Conservation (phyloP, 352 stramenopile species). For the Pythium aristosporum region DNA sequence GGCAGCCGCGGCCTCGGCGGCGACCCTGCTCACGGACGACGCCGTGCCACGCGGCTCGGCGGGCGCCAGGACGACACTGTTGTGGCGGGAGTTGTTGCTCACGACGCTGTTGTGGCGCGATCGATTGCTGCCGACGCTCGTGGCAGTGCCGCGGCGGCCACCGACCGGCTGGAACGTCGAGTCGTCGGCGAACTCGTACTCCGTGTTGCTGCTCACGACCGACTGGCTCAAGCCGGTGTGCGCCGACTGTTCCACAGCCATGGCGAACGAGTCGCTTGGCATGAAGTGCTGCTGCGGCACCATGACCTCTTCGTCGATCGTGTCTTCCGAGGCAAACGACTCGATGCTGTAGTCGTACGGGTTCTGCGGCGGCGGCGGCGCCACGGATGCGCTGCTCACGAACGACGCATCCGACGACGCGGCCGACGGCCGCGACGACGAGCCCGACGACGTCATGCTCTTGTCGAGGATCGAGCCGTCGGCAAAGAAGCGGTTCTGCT, state of each 20-base stretch:
- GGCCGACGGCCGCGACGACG: constrained; percentile 5
- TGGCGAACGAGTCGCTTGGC: constrained; percentile 18
- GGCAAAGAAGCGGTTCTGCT: background rate
- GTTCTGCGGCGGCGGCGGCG: background rate
- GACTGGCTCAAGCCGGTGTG: constrained; percentile 13
- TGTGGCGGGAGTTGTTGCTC: background rate
- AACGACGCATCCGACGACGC: constrained; percentile 20
- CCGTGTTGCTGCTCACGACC: constrained; percentile 28
- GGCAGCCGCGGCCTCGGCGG: background rate
- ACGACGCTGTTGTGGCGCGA: constrained; percentile 3
- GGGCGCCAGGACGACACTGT: background rate
- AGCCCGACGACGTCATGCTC: background rate
- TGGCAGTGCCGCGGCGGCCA: background rate
- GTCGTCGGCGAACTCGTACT: constrained; percentile 27
- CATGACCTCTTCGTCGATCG: constrained; percentile 10
- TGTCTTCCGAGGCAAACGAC: constrained; percentile 4
- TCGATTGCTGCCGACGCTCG: constrained; percentile 3
- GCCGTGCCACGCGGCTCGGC: background rate
- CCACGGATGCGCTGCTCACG: constrained; percentile 23
- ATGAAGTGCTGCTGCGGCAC: background rate
- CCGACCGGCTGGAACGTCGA: constrained; percentile 17
- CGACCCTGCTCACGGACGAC: too few relatives aligned
- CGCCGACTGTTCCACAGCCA: background rate
- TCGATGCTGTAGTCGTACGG: constrained; percentile 5
- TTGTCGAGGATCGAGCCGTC: constrained; percentile 14